Conservation (phyloP, 2,329 filamentous ascomycete species). For the Cercospora sojina region DNA sequence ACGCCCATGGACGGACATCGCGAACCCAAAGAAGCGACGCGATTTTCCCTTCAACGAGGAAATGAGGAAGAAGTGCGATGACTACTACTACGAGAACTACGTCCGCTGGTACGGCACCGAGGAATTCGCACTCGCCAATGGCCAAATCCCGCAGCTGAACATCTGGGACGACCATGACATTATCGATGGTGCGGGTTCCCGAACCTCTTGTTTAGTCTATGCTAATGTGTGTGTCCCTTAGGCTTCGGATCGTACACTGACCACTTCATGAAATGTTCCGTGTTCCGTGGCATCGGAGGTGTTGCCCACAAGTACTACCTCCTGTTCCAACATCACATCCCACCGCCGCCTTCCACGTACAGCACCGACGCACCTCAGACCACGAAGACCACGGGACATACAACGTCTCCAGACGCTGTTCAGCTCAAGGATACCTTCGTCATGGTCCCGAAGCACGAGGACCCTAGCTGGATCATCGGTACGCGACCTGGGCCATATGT, state of each 20-base stretch:
- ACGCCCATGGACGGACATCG: conserved; percentile 61
- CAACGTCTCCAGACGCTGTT: conserved; percentile 62
- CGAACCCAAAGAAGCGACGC: conserved; percentile 60
- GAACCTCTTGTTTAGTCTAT: too few relatives aligned
- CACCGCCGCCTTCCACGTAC: conserved; percentile 81
- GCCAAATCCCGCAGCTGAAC: conserved; percentile 63
- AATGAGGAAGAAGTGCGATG: conserved; percentile 59
- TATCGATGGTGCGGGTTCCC: conserved; percentile 51
- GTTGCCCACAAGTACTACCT: conserved; percentile 58
- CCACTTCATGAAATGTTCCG: conserved; percentile 64
- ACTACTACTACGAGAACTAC: conserved; percentile 63
- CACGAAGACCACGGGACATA: conserved; percentile 43
- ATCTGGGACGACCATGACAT: conserved; percentile 68
- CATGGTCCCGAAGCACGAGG: conserved; percentile 54
- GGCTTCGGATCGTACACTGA: conserved; percentile 59
- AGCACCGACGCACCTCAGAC: conserved; percentile 69
- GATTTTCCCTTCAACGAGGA: conserved; percentile 64
- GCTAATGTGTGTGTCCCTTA: conserved; percentile 43
- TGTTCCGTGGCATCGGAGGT: conserved; percentile 65
- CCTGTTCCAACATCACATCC: conserved; percentile 72
- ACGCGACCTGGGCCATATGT: conserved; percentile 67
- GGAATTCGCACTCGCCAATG: conserved; percentile 60
- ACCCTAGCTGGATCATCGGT: conserved; percentile 77
- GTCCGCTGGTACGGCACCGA: conserved; percentile 67
- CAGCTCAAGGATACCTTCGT: conserved; percentile 78